Conservation (phyloP, 495 filamentous ascomycete genomes). For the Penicillium atrosanguineum region DNA sequence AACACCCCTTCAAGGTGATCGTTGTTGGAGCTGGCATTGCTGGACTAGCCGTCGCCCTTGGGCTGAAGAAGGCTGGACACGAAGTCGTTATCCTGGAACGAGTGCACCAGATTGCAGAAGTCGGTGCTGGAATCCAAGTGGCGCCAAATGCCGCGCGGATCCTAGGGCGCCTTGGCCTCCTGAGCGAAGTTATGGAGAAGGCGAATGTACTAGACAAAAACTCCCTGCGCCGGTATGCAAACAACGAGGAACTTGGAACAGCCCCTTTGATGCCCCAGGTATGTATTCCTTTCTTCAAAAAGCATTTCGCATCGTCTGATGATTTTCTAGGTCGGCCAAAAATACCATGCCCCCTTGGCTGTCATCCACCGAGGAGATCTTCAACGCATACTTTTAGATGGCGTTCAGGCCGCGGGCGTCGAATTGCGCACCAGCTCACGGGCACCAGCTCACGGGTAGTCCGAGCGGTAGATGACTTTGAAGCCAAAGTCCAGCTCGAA, state of each 20-base stretch:
- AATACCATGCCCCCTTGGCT: too few species aligned
- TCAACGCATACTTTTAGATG: too few species aligned
- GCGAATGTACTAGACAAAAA: background rate
- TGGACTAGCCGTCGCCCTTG: background rate
- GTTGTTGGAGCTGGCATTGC: background rate
- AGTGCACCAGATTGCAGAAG: background rate
- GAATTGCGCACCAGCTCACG: background rate
- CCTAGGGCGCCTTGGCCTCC: background rate
- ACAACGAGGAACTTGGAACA: background rate
- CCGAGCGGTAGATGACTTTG: background rate
- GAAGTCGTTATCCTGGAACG: background rate
- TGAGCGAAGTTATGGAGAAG: background rate
- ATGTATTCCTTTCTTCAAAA: too few species aligned
- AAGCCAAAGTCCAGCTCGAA: background rate
- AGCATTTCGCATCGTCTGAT: too few species aligned
- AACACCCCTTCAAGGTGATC: too few species aligned
- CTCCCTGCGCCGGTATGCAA: too few species aligned
- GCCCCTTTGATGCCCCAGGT: background rate
- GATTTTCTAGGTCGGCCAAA: too few species aligned
- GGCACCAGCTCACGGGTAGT: background rate
- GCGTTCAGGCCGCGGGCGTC: too few species aligned
- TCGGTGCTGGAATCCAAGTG: background rate
- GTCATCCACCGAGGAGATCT: too few species aligned
- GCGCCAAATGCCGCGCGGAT: background rate
- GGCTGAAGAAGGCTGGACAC: background rate